Base-by-base conservation (phyloP, 352 stramenopile species). In the Globisporangium recalcitrans region DNA sequence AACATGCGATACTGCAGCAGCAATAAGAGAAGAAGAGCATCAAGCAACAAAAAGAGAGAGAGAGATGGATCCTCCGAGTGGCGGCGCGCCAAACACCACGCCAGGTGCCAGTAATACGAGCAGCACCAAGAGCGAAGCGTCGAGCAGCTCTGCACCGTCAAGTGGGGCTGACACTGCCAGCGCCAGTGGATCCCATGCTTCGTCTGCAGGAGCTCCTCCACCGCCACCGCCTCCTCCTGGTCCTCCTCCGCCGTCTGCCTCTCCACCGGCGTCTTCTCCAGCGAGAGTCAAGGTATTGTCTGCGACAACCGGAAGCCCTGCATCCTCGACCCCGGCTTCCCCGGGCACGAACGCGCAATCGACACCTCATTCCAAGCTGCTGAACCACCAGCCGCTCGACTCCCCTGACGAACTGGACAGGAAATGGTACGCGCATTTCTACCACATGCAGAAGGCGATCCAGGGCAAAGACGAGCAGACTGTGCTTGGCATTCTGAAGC, bases 371-470 rank as follows among this genome's bases (percentile, higher is more conserved):
- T 94, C 83, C 10, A 92, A 91, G 62, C 66, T 94, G 7, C 63
- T 94, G 31, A 88, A 82, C 31, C 80, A 91, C 52, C 52, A 78
- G 44, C 83, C 85, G 36, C 72, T 92, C n/a, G 85, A 95, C 31
- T 70, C 68, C 0, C 77, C 85, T 0, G 85, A 95, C 27, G 85
- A 95, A 47, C 62, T 93, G 40, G 85, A 95, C 44, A 80, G 85
- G 51, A 95, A 95, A 58, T 95, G 85, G 85, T 91, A 88, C 46
- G 82, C 82, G 44, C 85, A 94, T 51, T 93, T 88, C 52, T 90
- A 91, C 56, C 80, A 91, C 65, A 87, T 92, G 76, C 85, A 93
- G 52, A 94, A 93, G 64, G 69, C 79, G 27, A 82, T 94, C 32
- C 78, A 87, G 27, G 74, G 74, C 57, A 91, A 91, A 52, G 82